Conservation (phyloP, 768 basidiomycete genomes). For the Tephrocybe sp. region DNA sequence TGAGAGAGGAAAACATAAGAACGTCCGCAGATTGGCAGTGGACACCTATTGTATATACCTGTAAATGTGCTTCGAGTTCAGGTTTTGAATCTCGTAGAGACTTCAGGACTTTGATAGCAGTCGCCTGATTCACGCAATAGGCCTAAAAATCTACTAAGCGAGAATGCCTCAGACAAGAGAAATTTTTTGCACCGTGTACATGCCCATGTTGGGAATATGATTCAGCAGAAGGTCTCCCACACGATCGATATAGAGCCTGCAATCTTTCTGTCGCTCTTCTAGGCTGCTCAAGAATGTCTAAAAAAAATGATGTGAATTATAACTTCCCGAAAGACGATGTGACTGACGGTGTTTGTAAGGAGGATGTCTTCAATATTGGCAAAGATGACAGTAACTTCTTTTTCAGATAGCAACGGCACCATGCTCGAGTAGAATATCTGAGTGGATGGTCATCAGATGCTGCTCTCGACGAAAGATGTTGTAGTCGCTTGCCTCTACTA, state of each 20-base stretch:
- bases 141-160: constrained; percentile 47
- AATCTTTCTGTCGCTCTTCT: constrained; percentile 89
- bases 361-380: constrained; percentile 93
- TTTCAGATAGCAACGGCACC: constrained; percentile 65
- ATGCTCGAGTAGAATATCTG: constrained; percentile 86
- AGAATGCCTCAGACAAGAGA: neutral
- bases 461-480: neutral
- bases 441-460: constrained; percentile 1
- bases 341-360: constrained; percentile 76
- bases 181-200: constrained; percentile 61
- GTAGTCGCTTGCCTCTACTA: constrained; percentile 67
- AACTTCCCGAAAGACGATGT: neutral
- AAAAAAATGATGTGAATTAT: neutral
- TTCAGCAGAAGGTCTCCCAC: constrained; percentile 82
- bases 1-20: constrained; percentile 24
- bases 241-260: constrained; percentile 84
- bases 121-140: constrained; percentile 88
- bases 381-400: constrained; percentile 81
- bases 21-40: no score
- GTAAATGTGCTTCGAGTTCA: constrained; percentile 61
- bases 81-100: constrained; percentile 67
- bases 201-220: constrained; percentile 73
- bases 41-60: constrained; percentile 39
- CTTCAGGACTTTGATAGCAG: constrained; percentile 73
- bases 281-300: constrained; percentile 83